Evolutionary conservation across 805 yeast genomes (phyloP), one percentile per base, ranked within the genome.

Genomic region (Alloascoidea africana): DNA sequence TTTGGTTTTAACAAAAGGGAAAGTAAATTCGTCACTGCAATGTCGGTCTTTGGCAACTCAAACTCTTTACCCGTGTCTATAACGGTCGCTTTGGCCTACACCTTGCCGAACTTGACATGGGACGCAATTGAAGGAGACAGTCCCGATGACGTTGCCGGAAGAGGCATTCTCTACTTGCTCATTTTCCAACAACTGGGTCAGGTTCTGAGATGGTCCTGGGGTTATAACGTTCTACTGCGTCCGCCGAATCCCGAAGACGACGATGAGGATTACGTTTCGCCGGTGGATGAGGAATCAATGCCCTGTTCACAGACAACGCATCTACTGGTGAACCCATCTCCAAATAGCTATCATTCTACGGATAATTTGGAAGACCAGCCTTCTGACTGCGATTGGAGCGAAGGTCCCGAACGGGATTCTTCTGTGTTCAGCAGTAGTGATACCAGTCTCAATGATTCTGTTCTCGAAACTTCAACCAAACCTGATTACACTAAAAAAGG

Each of bases 11-110:
- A 81, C 48, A 70, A 62, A 36, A 73, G 82, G 11, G 96, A 91
- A 58, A 53, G 83, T 3, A 87, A 89, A 59, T 89, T 84, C 50
- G 96, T 91, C 36, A 80, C 93, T 16, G 97, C 96, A 2, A 91
- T 91, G 93, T 85, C 91, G 2, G 95, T 87, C 4, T 89, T 89
- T 59, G 97, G 96, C 38, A 91, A 89, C 59, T 84, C 95, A 34
- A 89, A 89, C 62, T 82, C 94, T 6, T 68, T 89, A 39, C 97
- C 98, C 0, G 97, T 89, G 1, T 85, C 96, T 0, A 66, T 91
- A 45, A 74, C 79, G 5, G 48, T 65, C 41, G 52, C 67, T 4
- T 58, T 73, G 43, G 76, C 79, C 2, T 66, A 66, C 48, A 65
- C 79, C 2, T 56, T 74, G 46, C 80, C 80, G 1, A 64, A 65